Base-by-base conservation (phyloP, 768 basidiomycete species). In the Calocybe cyanea region DNA sequence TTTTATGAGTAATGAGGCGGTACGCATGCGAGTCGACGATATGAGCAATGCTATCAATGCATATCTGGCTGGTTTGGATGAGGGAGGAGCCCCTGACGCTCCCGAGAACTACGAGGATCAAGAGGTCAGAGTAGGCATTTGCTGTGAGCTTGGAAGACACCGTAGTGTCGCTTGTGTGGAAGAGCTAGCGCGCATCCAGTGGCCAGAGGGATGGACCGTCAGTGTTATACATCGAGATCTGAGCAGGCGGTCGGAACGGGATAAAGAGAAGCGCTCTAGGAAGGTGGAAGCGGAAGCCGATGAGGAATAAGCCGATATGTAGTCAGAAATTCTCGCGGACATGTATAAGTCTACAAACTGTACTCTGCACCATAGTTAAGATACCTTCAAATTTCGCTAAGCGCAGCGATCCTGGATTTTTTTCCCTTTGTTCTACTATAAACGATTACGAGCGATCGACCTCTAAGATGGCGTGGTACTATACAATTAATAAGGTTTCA, bases 101-200 rank as follows among this genome's bases (percentile, higher is more conserved):
- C 11, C 32, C 0, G 21, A 47, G 20, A 43, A 32, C 10, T 45
- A 49, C 7, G 19, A 25, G 3, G 7, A 4, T 3, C n/a, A 31
- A 5, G 34, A 38, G 10, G 14, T 49, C 19, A 11, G 15, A 21
- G 49, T 50, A 0, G 49, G 49, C 24, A 19, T 50, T 5, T 43
- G 42, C 33, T 51, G 50, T 20, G 45, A 51, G 18, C 25, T 51
- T 20, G 50, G 50, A 17, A 17, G 41, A 14, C 46, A 51, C 23
- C 32, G 50, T 13, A 43, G 41, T 18, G 50, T 51, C 6, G 50
- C 50, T 15, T 51, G 50, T 19, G 50, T 47, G 13, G 50, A 51
- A 32, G 50, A 48, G 43, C 38, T 51, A 28, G 37, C 41, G 7
- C 37, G 50, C 8, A 15, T 44, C 1, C 19, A 14, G 2, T 51